Evolutionary conservation across 495 filamentous ascomycete genomes (phyloP).

Genomic region (Penicillium antarcticum): DNA sequence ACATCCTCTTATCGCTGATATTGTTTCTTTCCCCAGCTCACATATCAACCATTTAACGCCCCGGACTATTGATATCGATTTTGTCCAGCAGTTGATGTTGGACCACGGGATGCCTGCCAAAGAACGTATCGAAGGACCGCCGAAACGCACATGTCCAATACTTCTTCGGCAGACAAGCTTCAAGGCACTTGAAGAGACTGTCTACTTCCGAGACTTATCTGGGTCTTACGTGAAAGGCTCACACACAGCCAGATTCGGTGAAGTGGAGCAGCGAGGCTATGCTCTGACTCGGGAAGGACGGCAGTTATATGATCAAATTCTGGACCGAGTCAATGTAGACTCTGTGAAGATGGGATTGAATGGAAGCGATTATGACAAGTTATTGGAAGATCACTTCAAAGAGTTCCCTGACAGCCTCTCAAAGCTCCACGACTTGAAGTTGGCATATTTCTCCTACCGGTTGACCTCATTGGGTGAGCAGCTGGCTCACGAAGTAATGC

Average conservation of each 20-base stretch:
- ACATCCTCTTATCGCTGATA: slow-evolving; percentile 41
- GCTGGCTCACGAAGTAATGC: not conserved
- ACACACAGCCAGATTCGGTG: slow-evolving; percentile 43
- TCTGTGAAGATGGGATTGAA: slow-evolving; percentile 1
- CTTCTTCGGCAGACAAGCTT: slow-evolving; percentile 44
- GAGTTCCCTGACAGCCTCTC: slow-evolving; percentile 30
- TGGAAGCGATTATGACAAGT: slow-evolving; percentile 12
- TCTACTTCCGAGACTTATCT: slow-evolving; percentile 24
- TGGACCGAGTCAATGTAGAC: slow-evolving; percentile 24
- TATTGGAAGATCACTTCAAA: slow-evolving; percentile 23
- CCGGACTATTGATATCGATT: slow-evolving; percentile 41
- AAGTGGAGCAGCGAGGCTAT: slow-evolving; percentile 42
- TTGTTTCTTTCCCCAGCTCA: slow-evolving; percentile 36
- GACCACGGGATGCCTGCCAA: slow-evolving; percentile 33
- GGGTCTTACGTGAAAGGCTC: slow-evolving; percentile 23
- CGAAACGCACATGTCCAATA: slow-evolving; percentile 30
- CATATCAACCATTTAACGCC: slow-evolving; percentile 49
- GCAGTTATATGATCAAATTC: slow-evolving; percentile 35
- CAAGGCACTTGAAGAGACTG: slow-evolving; percentile 36
- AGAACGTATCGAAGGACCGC: slow-evolving; percentile 41
- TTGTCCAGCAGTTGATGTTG: slow-evolving; percentile 33
- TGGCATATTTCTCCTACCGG: slow-evolving; percentile 33
- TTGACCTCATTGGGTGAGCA: slow-evolving; percentile 10
- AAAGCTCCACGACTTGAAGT: slow-evolving; percentile 18
- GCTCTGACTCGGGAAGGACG: slow-evolving; percentile 37